phyloP scores from a whole-genome alignment of 2,329 filamentous ascomycete genomes.

The Myrmaecium sp. region DNA sequence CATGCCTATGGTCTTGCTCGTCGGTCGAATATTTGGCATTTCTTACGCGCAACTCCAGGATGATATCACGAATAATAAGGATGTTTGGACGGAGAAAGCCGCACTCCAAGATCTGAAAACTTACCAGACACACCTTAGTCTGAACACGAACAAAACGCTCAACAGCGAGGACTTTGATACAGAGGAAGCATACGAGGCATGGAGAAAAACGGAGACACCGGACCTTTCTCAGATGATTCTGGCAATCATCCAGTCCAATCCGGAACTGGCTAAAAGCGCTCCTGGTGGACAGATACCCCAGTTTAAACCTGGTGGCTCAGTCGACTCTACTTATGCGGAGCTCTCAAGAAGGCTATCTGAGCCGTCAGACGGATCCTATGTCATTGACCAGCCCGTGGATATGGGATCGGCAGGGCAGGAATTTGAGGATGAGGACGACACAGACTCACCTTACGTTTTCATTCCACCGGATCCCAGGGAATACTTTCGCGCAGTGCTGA shows the following conservation, averaged over 20 bases:
- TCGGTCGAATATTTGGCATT: conserved; percentile 72
- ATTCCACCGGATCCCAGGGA: conserved; percentile 71
- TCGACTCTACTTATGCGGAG: conserved; percentile 27
- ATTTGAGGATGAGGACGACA: conserved; percentile 28
- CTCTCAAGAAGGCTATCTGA: conserved; percentile 29
- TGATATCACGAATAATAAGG: conserved; percentile 69
- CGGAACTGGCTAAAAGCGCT: conserved; percentile 65
- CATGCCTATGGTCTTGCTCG: conserved; percentile 82
- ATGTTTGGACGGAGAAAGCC: conserved; percentile 78
- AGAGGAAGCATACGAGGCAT: conserved; percentile 73
- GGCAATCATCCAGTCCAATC: conserved; percentile 71
- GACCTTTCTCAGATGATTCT: conserved; percentile 89
- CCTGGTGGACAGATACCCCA: conserved; percentile 42
- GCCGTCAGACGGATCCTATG: conserved; percentile 30
- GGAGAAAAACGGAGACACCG: conserved; percentile 78
- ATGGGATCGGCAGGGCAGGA: conserved; percentile 48
- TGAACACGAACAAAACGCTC: conserved; percentile 60
- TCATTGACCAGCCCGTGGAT: conserved; percentile 51
- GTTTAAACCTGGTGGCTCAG: conserved; percentile 27
- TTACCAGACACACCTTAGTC: conserved; percentile 77
- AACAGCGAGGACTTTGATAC: conserved; percentile 75
- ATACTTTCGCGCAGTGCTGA: conserved; percentile 69
- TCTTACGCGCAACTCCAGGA: conserved; percentile 64
- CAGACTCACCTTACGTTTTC: conserved; percentile 67
- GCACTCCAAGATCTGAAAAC: conserved; percentile 82